Base-by-base conservation (phyloP, 441 rosid species). In the Viola pubescens region DNA sequence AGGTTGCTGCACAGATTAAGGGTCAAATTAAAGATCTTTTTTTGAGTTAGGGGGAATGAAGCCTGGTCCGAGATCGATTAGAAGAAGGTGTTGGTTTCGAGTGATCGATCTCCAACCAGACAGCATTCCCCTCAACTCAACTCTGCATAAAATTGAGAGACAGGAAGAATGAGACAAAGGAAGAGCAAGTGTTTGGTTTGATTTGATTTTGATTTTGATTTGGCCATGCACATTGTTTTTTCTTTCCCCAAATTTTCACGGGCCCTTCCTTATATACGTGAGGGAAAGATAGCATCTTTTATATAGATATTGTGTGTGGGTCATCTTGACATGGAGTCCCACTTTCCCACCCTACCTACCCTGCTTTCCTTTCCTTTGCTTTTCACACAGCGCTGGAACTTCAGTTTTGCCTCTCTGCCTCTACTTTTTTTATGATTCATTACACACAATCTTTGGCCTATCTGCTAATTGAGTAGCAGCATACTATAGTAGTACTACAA, bases 1-100 rank as follows among this genome's bases (percentile, higher is more conserved):
- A 26, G 2, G 34, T 2, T 26, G 34, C 34, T 26, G 34, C 34
- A 26, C 34, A 26, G 34, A 26, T 26, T 26, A 26, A 26, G 34
- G 34, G 34, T 26, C 34, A 26, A 26, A 26, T 26, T 26, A 26
- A 26, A 26, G 34, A 26, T 26, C 34, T 26, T 26, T 26, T 26
- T 54, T 52, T 52, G 8, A 62, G 87, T 80, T 82, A 79, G 60
- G 89, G 85, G 91, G 89, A 81, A 89, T 84, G 94, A 89, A 89
- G 91, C 94, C 96, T 86, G 96, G 94, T 89, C 96, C 96, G 96
- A 86, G 75, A 78, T 78, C 90, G 67, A 64, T 80, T 78, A 19
- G 46, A 53, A 48, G 50, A 54, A 50, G 63, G 48, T 5, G 10
- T 1, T 7, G 6, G 51, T 10, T 54, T 64, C 61, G 60, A 59